These are phyloP conservation scores for Leucocoprinus sp. DNA, from an alignment of 768 basidiomycete species.

Conservation along the genomic window DNA sequence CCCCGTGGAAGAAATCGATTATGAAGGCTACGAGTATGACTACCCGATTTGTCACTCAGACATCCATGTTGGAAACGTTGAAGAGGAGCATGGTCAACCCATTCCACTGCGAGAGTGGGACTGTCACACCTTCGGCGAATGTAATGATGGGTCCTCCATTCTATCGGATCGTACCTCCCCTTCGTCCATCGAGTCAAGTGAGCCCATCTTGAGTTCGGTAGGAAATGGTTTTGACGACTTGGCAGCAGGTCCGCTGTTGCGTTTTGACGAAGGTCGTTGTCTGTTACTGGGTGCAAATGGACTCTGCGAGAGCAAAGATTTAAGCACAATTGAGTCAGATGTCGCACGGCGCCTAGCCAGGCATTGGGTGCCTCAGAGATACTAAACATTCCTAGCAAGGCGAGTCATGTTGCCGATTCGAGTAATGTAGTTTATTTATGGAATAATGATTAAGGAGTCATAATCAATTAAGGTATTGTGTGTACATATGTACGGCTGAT, in stretches of 20 bases:
- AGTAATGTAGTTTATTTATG: no score
- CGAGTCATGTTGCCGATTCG: background rate
- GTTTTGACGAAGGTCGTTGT: constrained; percentile 8
- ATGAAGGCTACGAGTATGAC: background rate
- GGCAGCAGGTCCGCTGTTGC: background rate
- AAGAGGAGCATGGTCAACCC: no score
- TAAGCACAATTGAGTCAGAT: constrained; percentile 47
- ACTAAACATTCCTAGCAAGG: constrained; percentile 21
- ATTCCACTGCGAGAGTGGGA: no score
- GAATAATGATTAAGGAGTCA: no score
- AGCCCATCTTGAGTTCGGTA: no score
- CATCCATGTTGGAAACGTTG: no score
- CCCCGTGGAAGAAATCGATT: background rate
- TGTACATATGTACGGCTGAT: background rate
- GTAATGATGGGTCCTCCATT: background rate
- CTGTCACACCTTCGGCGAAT: no score
- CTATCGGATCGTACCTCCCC: background rate
- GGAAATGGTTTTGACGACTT: constrained; percentile 8
- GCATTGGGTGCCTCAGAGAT: constrained; percentile 61
- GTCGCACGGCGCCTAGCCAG: constrained; percentile 47
- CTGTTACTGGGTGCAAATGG: constrained; percentile 1
- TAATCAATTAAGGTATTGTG: background rate
- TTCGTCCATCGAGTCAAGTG: background rate
- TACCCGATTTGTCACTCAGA: background rate
- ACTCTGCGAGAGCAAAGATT: background rate